Evolutionary conservation across 352 stramenopile genomes (phyloP).

Genomic region (Aphanomyces cochlioides): DNA sequence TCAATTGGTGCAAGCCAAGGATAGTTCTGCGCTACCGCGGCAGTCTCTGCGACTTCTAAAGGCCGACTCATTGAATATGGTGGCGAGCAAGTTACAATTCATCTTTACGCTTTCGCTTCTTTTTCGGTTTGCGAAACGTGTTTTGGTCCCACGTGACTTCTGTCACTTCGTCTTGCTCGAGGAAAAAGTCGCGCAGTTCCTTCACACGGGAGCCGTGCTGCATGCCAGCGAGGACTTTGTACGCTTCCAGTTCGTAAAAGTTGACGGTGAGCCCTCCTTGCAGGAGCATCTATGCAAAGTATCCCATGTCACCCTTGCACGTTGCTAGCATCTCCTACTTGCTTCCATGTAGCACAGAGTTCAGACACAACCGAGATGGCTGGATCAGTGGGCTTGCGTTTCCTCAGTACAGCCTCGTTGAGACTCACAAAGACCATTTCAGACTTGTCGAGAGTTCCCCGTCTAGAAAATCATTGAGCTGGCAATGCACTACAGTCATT

Average conservation of each 20-base stretch:
- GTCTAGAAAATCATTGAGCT: background rate
- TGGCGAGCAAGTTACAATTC: too few species aligned
- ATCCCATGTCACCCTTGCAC: background rate
- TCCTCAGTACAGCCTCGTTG: background rate
- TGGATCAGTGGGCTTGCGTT: background rate
- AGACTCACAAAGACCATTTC: conserved; percentile 29
- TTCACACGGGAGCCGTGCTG: conserved; percentile 23
- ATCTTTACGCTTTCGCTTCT: too few species aligned
- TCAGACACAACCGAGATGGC: conserved; percentile 13
- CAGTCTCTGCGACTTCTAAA: too few species aligned
- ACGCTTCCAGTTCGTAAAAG: conserved; percentile 28
- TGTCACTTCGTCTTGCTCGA: conserved; percentile 20
- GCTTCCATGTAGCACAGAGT: conserved; percentile 28
- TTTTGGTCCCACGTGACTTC: conserved; percentile 24
- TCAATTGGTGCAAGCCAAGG: too few species aligned
- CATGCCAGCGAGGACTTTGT: conserved; percentile 25
- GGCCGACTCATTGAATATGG: too few species aligned
- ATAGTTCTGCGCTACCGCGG: too few species aligned
- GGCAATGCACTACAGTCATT: too few species aligned
- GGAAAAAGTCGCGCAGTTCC: conserved; percentile 21
- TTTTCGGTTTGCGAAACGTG: background rate
- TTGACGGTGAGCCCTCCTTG: conserved; percentile 23
- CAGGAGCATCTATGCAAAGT: conserved; percentile 20
- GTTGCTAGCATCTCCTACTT: conserved; percentile 6
- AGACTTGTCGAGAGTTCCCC: conserved; percentile 23